phyloP scores from a whole-genome alignment of 2,329 filamentous ascomycete species.

The Colletotrichum liaoningense region DNA sequence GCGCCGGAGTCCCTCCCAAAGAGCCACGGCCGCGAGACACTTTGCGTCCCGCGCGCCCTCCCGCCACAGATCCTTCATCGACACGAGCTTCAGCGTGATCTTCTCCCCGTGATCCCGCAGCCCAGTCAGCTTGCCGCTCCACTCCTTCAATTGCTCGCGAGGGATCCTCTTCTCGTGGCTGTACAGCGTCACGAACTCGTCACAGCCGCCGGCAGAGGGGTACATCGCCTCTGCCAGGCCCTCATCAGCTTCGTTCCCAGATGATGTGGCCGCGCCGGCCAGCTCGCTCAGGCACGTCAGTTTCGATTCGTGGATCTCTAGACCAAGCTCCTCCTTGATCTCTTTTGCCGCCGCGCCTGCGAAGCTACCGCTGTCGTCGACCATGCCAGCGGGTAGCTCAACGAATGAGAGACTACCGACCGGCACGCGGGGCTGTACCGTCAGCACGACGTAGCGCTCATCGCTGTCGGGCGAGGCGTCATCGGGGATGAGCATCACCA shows the following conservation, averaged over 20 bases:
- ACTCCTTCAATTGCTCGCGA: slow-evolving; percentile 61
- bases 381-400: slow-evolving; percentile 70
- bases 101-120: slow-evolving; percentile 69
- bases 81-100: slow-evolving; percentile 71
- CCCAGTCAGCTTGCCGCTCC: slow-evolving; percentile 69
- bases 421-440: slow-evolving; percentile 68
- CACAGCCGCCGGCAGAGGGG: slow-evolving; percentile 69
- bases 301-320: slow-evolving; percentile 60
- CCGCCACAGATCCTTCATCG: slow-evolving; percentile 66
- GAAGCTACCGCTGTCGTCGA: slow-evolving; percentile 65
- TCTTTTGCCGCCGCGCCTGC: slow-evolving; percentile 69
- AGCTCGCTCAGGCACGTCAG: slow-evolving; percentile 65
- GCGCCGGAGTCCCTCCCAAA: slow-evolving; percentile 67
- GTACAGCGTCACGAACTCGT: slow-evolving; percentile 70
- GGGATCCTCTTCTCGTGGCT: slow-evolving; percentile 65
- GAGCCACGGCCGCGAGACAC: slow-evolving; percentile 67
- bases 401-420: slow-evolving; percentile 65
- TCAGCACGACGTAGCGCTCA: slow-evolving; percentile 68
- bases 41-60: slow-evolving; percentile 70
- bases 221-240: slow-evolving; percentile 62
- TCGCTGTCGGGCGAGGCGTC: slow-evolving; percentile 51
- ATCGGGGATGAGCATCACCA: slow-evolving; percentile 66
- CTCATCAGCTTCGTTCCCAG: slow-evolving; percentile 44
- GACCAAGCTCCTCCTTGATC: slow-evolving; percentile 69
- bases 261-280: slow-evolving; percentile 43